Evolutionary conservation across 352 stramenopile species (phyloP).

Genomic region (Pythium sukuiense): DNA sequence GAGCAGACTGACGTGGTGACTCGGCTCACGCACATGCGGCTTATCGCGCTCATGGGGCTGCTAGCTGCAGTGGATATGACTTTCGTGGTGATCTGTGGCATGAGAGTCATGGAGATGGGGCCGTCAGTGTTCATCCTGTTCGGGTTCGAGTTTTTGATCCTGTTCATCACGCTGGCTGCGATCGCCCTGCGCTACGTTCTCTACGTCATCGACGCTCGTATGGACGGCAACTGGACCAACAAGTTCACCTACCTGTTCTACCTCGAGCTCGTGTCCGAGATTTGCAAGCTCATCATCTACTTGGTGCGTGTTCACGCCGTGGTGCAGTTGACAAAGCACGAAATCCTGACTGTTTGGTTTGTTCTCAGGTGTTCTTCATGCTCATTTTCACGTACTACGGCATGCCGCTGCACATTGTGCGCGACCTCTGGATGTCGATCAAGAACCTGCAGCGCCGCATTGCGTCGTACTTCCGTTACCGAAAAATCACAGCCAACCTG

Average conservation of each 20-base stretch:
- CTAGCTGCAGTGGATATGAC: conserved; percentile 86
- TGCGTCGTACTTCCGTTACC: conserved; percentile 90
- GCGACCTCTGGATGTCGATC: conserved; percentile 95
- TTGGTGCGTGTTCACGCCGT: conserved; percentile 47
- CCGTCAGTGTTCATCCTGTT: conserved; percentile 95
- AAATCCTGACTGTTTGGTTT: background rate
- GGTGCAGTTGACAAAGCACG: too few relatives aligned
- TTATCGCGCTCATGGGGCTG: conserved; percentile 88
- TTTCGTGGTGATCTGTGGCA: conserved; percentile 88
- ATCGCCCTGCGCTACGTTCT: conserved; percentile 90
- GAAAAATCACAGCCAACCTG: conserved; percentile 94
- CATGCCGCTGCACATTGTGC: conserved; percentile 96
- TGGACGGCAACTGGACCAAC: conserved; percentile 87
- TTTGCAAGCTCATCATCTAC: conserved; percentile 96
- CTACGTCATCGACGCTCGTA: conserved; percentile 92
- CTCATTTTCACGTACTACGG: conserved; percentile 98
- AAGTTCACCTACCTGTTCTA: conserved; percentile 94
- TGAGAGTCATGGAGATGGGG: conserved; percentile 79
- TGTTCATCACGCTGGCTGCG: conserved; percentile 91
- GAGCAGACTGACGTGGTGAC: conserved; percentile 87
- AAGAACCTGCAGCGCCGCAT: conserved; percentile 85
- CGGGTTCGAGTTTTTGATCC: conserved; percentile 96
- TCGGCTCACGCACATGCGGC: conserved; percentile 75
- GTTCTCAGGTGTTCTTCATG: conserved; percentile 92
- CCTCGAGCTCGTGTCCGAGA: conserved; percentile 95